Evolutionary conservation across 1,284 basidiomycete species (phyloP).

Genomic region (Naganishia sp.): DNA sequence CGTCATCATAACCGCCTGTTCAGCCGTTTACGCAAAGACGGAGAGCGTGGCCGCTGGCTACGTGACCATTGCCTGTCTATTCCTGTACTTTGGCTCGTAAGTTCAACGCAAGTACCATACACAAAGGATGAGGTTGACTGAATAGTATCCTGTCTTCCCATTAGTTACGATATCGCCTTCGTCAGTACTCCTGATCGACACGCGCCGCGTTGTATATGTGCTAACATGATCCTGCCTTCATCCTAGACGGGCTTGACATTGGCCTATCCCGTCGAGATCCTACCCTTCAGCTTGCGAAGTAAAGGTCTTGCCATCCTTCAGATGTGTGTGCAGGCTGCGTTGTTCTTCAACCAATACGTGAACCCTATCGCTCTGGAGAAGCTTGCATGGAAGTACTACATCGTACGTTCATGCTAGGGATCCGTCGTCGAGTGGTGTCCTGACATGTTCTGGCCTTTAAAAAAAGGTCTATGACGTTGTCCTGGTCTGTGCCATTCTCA

Average conservation of each 20-base stretch:
- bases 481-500: conserved; percentile 33
- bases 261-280: conserved; percentile 66
- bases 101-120: not conserved
- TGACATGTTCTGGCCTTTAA: conserved; percentile 7
- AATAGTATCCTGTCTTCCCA: not conserved
- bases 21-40: conserved; percentile 41
- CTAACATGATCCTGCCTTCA: not conserved
- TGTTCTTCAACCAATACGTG: conserved; percentile 44
- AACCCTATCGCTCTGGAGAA: conserved; percentile 48
- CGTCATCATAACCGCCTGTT: conserved; percentile 40
- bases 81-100: conserved; percentile 38
- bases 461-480: conserved; percentile 44
- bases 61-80: conserved; percentile 47
- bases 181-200: not conserved
- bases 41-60: conserved; percentile 36
- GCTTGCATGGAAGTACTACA: conserved; percentile 48
- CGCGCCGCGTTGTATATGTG: no score
- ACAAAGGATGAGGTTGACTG: not conserved
- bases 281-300: conserved; percentile 69
- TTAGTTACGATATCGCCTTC: conserved; percentile 54
- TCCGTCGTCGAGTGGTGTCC: not conserved
- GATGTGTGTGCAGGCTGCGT: conserved; percentile 6
- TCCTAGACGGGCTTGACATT: conserved; percentile 64
- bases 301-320: conserved; percentile 68
- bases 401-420: conserved; percentile 20